Conservation (phyloP, 129 eudicot species). For the Scalesia atractyloides region DNA sequence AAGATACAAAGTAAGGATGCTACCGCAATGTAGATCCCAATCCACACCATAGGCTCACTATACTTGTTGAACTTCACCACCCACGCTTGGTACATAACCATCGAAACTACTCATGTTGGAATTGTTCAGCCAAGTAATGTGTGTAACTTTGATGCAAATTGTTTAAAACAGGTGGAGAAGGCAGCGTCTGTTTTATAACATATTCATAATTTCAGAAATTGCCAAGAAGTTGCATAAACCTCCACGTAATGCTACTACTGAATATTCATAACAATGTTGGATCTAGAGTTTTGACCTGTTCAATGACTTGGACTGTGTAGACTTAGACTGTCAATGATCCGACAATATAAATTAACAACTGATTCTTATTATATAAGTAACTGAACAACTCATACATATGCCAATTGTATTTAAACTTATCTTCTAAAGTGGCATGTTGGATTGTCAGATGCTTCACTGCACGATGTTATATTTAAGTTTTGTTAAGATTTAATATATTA, state of each 20-base stretch:
- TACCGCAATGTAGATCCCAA: slow-evolving; percentile 42
- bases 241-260: too few species aligned
- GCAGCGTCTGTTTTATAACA: too few species aligned
- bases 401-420: not conserved
- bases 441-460: not conserved
- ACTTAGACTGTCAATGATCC: not conserved
- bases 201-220: too few species aligned
- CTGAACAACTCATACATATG: not conserved
- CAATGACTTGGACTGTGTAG: not conserved
- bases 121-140: not conserved
- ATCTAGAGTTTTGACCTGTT: not conserved
- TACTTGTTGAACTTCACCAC: not conserved
- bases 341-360: not conserved
- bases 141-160: too few species aligned
- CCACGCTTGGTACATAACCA: not conserved
- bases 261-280: not conserved
- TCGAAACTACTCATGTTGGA: not conserved
- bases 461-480: too few species aligned
- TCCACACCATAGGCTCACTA: slow-evolving; percentile 36
- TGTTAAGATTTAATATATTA: too few species aligned
- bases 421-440: not conserved
- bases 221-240: too few species aligned
- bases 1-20: slow-evolving; percentile 39
- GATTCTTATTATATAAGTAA: not conserved
- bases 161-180: too few species aligned